A percentile compares a stretch with the other conserved stretches of the same genome.
phyloP scores from a whole-genome alignment of 139 green algal genomes.

The Haematococcus sp. region DNA sequence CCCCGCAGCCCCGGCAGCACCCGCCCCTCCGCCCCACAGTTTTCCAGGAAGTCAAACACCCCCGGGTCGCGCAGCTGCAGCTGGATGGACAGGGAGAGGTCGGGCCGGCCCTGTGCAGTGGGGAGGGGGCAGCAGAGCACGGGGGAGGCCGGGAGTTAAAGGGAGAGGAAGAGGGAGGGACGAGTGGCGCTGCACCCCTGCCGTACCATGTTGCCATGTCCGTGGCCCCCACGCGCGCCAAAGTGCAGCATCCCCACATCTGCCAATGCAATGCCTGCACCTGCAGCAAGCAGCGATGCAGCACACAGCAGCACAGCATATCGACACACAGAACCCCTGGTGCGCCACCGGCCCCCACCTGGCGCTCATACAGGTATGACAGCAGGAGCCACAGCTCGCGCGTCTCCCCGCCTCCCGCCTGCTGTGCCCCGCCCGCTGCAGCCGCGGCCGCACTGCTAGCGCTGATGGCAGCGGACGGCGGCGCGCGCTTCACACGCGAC shows the following conservation, averaged over 20 bases:
- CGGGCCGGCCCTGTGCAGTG: slow-evolving; percentile 56
- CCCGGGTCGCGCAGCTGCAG: slow-evolving; percentile 56
- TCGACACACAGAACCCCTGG: background rate
- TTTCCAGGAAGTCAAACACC: slow-evolving; percentile 36
- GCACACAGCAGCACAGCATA: no score
- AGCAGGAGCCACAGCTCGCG: slow-evolving; percentile 66
- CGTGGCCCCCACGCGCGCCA: no score
- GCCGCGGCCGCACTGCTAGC: no score
- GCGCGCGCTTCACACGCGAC: slow-evolving; percentile 33
- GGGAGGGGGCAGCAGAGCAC: background rate
- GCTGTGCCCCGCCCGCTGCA: background rate
- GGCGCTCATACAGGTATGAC: slow-evolving; percentile 74
- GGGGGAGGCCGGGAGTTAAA: background rate
- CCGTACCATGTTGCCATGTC: no score
- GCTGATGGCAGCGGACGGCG: no score
- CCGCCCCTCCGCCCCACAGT: background rate
- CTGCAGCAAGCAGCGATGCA: no score
- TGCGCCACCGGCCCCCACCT: slow-evolving; percentile 14
- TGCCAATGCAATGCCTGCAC: no score
- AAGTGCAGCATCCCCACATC: no score
- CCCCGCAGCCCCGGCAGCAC: slow-evolving; percentile 19
- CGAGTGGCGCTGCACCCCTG: no score
- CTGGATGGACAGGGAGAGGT: slow-evolving; percentile 71
- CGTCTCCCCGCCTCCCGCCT: slow-evolving; percentile 27
- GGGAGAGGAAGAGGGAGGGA: no score